Base-by-base conservation (phyloP, 2,329 filamentous ascomycete species). In the Colletotrichum cordylinicola region DNA sequence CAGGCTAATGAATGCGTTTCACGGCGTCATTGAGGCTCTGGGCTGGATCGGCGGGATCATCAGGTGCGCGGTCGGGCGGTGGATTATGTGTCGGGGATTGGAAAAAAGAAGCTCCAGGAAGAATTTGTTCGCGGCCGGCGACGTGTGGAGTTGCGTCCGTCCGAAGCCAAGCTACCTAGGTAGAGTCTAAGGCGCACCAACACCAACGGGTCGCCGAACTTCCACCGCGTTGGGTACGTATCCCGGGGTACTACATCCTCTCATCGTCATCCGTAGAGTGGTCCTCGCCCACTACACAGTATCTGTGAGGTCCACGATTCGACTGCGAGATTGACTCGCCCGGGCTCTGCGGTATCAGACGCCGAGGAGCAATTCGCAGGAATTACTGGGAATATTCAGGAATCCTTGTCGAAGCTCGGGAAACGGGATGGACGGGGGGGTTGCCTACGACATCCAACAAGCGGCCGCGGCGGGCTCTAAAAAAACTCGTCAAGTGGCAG, bases 1-100 rank as follows among this genome's bases (percentile, higher is more conserved):
- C 31, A 39, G 64, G 37, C 58, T 66, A 65, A 56, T 37, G 64
- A 39, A 55, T 73, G 31, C 64, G 64, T 65, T 68, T 75, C 73
- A 75, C 70, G 43, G 70, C 73, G 73, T 75, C 73, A 75, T 73
- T 73, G 70, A 68, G 56, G 70, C 35, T 68, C 64, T 73, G 33
- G 73, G 27, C 35, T 60, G 18, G 70, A 73, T 68, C 64, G 64
- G 72, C 56, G 29, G 73, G 56, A 73, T 73, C 73, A 68, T 67
- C 43, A 68, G 73, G 62, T 73, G 69, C 64, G 56, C 52, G 56
- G n/a, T 21, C 15, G 16, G 21, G 55, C 35, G 70, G 64, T 56
- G 64, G 43, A 21, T 58, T 75, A 43, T 69, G 61, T 43, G 13
- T 62, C 72, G 69, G 73, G 43, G 29, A 70, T 75, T 56, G 73